Conservation (phyloP, 768 basidiomycete species). For the Grammothele lineata region DNA sequence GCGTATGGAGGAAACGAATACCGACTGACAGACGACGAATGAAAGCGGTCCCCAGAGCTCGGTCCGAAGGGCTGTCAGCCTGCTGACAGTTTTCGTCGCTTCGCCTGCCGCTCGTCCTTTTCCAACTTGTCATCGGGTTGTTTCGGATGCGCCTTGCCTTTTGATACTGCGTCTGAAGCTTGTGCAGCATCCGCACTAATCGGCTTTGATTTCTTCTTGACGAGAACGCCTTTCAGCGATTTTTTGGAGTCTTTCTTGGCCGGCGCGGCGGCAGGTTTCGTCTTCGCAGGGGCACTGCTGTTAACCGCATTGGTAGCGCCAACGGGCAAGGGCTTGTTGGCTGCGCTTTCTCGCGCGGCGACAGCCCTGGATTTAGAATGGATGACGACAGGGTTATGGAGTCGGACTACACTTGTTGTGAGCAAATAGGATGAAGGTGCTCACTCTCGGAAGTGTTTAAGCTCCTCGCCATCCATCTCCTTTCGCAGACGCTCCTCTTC, state of each 20-base stretch:
- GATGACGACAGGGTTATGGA: neutral
- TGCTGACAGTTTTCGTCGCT: conserved; percentile 53
- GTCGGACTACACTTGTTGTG: neutral
- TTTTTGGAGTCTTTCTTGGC: conserved; percentile 64
- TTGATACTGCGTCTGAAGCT: conserved; percentile 15
- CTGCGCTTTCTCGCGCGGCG: conserved; percentile 57
- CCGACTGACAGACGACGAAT: no score
- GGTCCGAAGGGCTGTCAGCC: conserved; percentile 19
- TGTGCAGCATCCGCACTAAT: neutral
- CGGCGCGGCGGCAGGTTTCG: conserved; percentile 21
- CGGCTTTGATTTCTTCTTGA: conserved; percentile 67
- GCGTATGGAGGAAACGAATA: neutral
- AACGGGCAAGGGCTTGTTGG: conserved; percentile 33
- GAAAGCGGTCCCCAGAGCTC: no score
- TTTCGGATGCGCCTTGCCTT: conserved; percentile 13
- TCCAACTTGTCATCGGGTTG: conserved; percentile 5
- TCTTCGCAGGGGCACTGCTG: conserved; percentile 24
- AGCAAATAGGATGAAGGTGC: conserved; percentile 10
- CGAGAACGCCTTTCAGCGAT: conserved; percentile 71
- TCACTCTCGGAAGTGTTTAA: conserved; percentile 76
- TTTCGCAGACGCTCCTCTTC: conserved; percentile 74
- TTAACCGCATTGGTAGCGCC: conserved; percentile 19
- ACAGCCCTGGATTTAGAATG: conserved; percentile 46
- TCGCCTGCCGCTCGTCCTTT: conserved; percentile 38
- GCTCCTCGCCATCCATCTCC: conserved; percentile 72